Base-by-base conservation (phyloP, 192 early-diverging fungal genomes). In the Chytriomyces hyalinus region DNA sequence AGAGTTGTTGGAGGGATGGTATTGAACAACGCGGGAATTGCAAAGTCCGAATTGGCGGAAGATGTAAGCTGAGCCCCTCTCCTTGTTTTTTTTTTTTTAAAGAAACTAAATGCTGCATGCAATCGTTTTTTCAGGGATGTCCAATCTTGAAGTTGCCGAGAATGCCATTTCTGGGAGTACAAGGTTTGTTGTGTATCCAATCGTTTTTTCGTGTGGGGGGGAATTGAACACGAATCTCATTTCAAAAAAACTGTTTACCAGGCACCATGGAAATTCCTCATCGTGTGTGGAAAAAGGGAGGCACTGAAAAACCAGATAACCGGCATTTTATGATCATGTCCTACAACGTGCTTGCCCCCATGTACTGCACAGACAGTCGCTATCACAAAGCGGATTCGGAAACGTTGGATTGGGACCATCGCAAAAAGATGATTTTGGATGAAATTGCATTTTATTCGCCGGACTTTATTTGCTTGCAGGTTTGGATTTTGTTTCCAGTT, bases 401-500 rank as follows among this genome's bases (percentile, higher is more conserved):
- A 17, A 49, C 61, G 26, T 65, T 83, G 62, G 73, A 82, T 6
- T 87, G 86, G 84, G 80, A 82, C 46, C 62, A 78, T 68, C 70
- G 86, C 24, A 60, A 59, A n/a, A 64, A 60, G 45, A 70, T 62
- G 46, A 80, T 86, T 72, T 63, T 87, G 70, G 77, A 83, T 24
- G 84, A 87, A 60, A 79, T 87, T 47, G 70, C 76, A 6, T 81
- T 78, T 49, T 81, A 84, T 71, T 49, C 65, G 7, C 72, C 80
- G 8, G 86, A 87, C 63, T 77, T 87, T 49, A 73, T 87, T 22
- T 86, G 86, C 61, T 73, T 86, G 28, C 85, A 83, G 82, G 81
- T n/a, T n/a, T n/a, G n/a, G n/a, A n/a, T n/a, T n/a, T n/a, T n/a
- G n/a, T n/a, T n/a, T n/a, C n/a, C n/a, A n/a, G n/a, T n/a, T n/a